Base-by-base conservation (phyloP, 1,284 basidiomycete genomes). In the Leccinum proliferum region DNA sequence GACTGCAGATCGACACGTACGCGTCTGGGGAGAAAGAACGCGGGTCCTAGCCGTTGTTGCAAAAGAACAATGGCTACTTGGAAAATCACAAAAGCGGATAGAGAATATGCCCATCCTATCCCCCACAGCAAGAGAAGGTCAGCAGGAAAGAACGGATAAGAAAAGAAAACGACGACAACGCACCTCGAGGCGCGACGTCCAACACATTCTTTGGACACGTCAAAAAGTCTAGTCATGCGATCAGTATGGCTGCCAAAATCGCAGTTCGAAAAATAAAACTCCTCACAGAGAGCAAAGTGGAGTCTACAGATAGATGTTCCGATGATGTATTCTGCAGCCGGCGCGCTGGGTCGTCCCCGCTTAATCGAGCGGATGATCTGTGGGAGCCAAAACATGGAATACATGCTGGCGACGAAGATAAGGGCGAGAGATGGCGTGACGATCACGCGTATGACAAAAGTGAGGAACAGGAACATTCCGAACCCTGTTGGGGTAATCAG, bases 141-240 rank as follows among this genome's bases (percentile, higher is more conserved):
- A 57, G 53, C 48, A 63, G 15, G 25, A 25, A 25, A 25, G 25
- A 25, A 25, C 25, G 25, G 4, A 12, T 14, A 37, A 34, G 7
- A 32, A 46, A 59, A 55, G 14, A 48, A 61, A 59, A 60, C 48
- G 12, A 46, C 37, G 14, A 69, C 11, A 12, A 46, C 37, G 14
- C 69, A 92, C 87, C 71, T 65, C 87, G 81, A 18, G 88, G 83
- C 65, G 90, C 83, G 35, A 91, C 80, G 67, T 94, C 92, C 63
- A 96, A 80, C 8, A 96, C 88, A 70, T 96, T 96, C 69, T 87
- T 85, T 2, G 93, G 90, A 69, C 92, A 96, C 0, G 81, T 82
- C 70, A 95, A 78, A 64, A 92, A 88, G 72, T 96, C 93, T 94
- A 68, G 3, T 15, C 46, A 39, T 4, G 12, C n/a, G 14, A 34